Evolutionary conservation across 148 eudicot species (phyloP), one percentile per base, ranked within the genome.

Genomic region (Rhododendron williamsianum): DNA sequence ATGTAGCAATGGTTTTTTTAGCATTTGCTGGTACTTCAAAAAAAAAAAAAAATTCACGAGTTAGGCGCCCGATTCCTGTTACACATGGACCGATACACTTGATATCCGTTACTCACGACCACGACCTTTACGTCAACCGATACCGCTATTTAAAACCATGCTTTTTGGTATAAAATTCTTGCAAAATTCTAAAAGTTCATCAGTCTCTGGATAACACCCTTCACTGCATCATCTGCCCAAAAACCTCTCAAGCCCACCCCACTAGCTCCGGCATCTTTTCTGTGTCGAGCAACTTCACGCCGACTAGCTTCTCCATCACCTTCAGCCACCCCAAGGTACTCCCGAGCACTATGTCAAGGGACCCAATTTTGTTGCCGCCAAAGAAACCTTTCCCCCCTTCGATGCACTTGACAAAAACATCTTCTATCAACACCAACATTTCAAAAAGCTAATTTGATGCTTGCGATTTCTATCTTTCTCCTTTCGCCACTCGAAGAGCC

Each of bases 401-500:
- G 33, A 76, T 60, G 58, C 88, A 74, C 13, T 86, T 86, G 9
- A 58, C 48, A 76, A 82, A 82, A 19, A 81, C 85, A 5, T 74
- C 85, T 56, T 86, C 85, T 76, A 86, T 25, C 85, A 76, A 38
- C 25, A 58, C 36, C 36, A 82, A 45, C 46, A 81, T 81, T 76
- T 82, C 82, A 58, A 38, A 54, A 7, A 67, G 3, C 10, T 67
- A 15, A 25, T 67, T 67, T 9, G 72, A 5, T 67, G 33, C 27
- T 67, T 9, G 30, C 11, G 30, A 23, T 67, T 25, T 67, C 33
- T n/a, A 11, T 9, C n/a, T 19, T 25, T 67, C 72, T 1, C 27
- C 30, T 67, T 67, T 67, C 9, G 72, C 72, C 27, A 67, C 10
- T 23, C 12, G 27, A 67, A 67, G 72, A n/a, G 0, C 10, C 27